Percentiles rank a stretch among this genome's conserved stretches.
Conservation (phyloP, 495 filamentous ascomycete species). For the Penicillium arizonense region DNA sequence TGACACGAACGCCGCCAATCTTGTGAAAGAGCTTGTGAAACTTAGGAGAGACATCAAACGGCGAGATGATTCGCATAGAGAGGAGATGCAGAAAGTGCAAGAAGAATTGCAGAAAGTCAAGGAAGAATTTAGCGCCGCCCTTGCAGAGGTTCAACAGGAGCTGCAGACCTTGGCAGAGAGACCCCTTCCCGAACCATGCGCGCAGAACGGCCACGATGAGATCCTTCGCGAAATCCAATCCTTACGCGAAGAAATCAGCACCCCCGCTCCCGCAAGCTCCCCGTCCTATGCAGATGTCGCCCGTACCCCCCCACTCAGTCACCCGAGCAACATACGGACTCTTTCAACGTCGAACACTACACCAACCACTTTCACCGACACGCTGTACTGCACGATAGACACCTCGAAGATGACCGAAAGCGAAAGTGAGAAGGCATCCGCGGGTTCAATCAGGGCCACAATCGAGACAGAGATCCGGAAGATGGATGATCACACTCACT, state of each 20-base stretch:
- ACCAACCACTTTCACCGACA: constrained; percentile 20
- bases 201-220: constrained; percentile 12
- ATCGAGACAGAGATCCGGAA: constrained; percentile 27
- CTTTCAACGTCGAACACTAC: constrained; percentile 16
- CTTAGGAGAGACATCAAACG: constrained; percentile 22
- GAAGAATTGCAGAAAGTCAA: constrained; percentile 18
- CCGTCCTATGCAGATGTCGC: constrained; percentile 22
- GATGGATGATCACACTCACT: constrained; percentile 18
- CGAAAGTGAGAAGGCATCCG: constrained; percentile 17
- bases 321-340: constrained; percentile 18
- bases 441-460: constrained; percentile 22
- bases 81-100: too few relatives aligned
- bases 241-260: constrained; percentile 14
- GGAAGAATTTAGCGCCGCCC: constrained; percentile 18
- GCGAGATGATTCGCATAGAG: constrained; percentile 20
- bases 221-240: constrained; percentile 19
- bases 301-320: constrained; percentile 15
- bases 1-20: constrained; percentile 3
- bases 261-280: not conserved
- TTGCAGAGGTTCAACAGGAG: constrained; percentile 13
- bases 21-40: constrained; percentile 17
- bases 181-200: constrained; percentile 4
- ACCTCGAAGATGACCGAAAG: constrained; percentile 22
- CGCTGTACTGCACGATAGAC: constrained; percentile 23
- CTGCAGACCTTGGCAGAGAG: constrained; percentile 14